phyloP scores from a whole-genome alignment of 192 early-diverging fungal species.

The Chytriomyces sp. region DNA sequence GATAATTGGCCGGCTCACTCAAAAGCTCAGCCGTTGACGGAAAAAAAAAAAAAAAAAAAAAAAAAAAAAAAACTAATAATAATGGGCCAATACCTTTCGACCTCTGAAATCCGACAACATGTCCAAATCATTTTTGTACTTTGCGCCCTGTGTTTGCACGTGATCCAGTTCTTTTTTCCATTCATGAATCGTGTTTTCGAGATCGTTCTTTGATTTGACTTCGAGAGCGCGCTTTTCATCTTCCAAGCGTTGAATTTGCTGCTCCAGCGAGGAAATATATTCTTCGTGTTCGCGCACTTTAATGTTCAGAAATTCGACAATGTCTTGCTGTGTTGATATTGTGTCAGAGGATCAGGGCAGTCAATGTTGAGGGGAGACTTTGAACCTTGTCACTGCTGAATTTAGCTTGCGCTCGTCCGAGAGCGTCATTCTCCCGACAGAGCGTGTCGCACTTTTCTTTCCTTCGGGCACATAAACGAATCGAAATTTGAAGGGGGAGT shows the following conservation, averaged over 20 bases:
- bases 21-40: too few relatives aligned
- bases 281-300: slow-evolving; percentile 68
- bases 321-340: slow-evolving; percentile 55
- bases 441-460: slow-evolving; percentile 60
- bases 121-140: slow-evolving; percentile 57
- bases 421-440: slow-evolving; percentile 52
- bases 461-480: slow-evolving; percentile 31
- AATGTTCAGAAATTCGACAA: slow-evolving; percentile 70
- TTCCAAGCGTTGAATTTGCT: slow-evolving; percentile 46
- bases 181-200: slow-evolving; percentile 39
- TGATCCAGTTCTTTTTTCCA: slow-evolving; percentile 47
- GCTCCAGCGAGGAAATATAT: slow-evolving; percentile 52
- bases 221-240: slow-evolving; percentile 55
- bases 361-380: background rate
- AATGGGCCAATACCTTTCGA: slow-evolving; percentile 45
- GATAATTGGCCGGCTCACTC: background rate
- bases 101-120: slow-evolving; percentile 55
- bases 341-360: slow-evolving; percentile 16
- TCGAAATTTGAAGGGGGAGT: background rate
- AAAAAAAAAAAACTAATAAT: background rate
- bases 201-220: slow-evolving; percentile 32
- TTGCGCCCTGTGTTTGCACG: slow-evolving; percentile 42
- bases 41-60: background rate
- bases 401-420: slow-evolving; percentile 58
- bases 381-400: slow-evolving; percentile 61